Evolutionary conservation across 2,329 filamentous ascomycete genomes (phyloP).

Genomic region (Ceratocystis cacaofunesta): DNA sequence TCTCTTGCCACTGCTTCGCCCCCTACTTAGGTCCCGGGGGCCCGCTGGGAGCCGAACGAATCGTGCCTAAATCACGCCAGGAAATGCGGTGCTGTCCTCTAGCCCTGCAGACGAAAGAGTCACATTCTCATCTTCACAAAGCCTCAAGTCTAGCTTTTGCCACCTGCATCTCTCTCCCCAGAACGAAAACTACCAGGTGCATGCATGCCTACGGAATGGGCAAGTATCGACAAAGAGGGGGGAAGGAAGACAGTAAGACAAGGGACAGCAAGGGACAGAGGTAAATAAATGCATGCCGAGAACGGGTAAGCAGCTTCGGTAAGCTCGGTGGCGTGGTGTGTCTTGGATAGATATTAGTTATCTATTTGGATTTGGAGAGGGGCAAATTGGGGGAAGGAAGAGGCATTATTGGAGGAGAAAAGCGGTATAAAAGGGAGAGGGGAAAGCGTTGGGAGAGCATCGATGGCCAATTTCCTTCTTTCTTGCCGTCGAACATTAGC

Average conservation of each 20-base stretch:
- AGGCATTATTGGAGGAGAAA: neutral
- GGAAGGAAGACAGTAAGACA: neutral
- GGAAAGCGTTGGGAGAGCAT: neutral
- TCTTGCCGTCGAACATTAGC: too few species aligned
- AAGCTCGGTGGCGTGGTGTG: neutral
- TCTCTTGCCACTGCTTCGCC: too few species aligned
- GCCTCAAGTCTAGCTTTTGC: too few species aligned
- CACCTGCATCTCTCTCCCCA: too few species aligned
- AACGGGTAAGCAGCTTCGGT: neutral
- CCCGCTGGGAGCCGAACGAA: too few species aligned
- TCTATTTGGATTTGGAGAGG: slow-evolving; percentile 6
- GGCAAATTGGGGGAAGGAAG: neutral
- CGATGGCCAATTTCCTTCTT: too few species aligned
- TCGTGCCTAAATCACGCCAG: too few species aligned
- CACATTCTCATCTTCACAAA: neutral
- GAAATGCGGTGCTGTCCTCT: neutral
- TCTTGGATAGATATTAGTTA: neutral
- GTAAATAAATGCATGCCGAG: neutral
- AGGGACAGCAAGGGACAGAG: neutral
- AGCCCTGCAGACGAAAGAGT: neutral
- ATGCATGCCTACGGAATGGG: neutral
- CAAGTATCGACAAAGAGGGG: neutral
- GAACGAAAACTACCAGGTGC: neutral
- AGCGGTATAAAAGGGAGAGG: neutral
- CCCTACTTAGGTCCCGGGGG: too few species aligned